Evolutionary conservation across 2,329 filamentous ascomycete genomes (phyloP), one percentile per base, ranked within the genome.

Genomic region (Cercospora berteroae): DNA sequence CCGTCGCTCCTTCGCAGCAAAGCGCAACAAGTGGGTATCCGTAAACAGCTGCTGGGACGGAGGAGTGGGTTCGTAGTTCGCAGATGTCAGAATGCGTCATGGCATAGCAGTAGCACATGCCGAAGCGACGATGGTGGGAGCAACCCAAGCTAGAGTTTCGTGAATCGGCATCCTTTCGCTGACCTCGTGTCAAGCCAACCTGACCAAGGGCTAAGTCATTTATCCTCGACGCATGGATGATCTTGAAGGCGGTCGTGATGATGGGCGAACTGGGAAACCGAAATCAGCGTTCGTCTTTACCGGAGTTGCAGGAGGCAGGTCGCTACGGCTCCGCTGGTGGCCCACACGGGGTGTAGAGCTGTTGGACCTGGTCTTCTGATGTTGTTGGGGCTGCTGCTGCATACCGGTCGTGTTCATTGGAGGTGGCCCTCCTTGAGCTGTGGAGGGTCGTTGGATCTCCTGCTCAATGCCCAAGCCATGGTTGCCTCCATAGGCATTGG

Each of bases 241-340:
- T 50, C 44, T 50, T 18, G 61, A 65, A 36, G 62, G 56, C 13
- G 66, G 58, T 27, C 66, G 58, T 31, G 66, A 68, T 52, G 66
- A 60, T n/a, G 66, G 63, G 10, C 60, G 67, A 9, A 67, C 59
- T 12, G 69, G 65, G 25, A 61, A 67, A 57, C 64, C 63, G 44
- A 58, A 70, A 42, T 71, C 70, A 50, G 52, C 65, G 39, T 65
- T 70, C 44, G 60, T 65, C 56, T 70, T 69, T 52, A 72, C 67
- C 1, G 69, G 70, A 23, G 70, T 70, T 4, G 63, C 42, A 10
- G 64, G 69, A 31, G 66, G 62, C 12, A 72, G 42, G 44, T 72
- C 70, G 64, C 70, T 72, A 33, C 70, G 67, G 64, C 70, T 72
- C 29, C 70, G 69, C 56, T 60, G 66, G 44, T 72, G 70, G 33